Evolutionary conservation across 805 yeast genomes (phyloP), one percentile per base, ranked within the genome.

Genomic region (Maudiozyma bulderi): DNA sequence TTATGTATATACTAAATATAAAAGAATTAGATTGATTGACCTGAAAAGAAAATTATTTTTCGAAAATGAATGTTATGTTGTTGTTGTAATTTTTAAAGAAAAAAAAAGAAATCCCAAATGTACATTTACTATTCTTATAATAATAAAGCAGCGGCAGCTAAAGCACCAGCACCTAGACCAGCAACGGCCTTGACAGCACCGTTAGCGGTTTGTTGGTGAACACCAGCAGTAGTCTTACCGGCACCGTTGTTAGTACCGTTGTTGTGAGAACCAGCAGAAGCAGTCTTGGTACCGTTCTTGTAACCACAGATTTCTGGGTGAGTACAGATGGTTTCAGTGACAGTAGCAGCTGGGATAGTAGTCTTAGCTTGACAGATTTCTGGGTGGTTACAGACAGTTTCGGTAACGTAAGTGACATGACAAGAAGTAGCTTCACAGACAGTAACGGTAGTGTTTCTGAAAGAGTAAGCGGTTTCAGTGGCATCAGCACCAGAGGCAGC

Each of bases 391-490:
- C 44, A 42, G 37, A 42, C 37, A 20, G 44, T 42, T 32, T 42
- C 44, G n/a, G 44, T 42, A 11, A 31, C 37, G 44, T 30, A 31
- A 20, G 37, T 42, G 13, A 42, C 44, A 37, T 42, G 37, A 32
- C 44, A 42, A 32, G 37, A 30, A 11, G 44, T 15, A 15, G 44
- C 35, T 32, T 42, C 44, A 32, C 44, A 42, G 44, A 42, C 37
- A 32, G 44, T 42, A 32, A 42, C 44, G n/a, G 44, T 42, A 15
- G 44, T 42, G 44, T 42, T 42, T 14, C 29, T n/a, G 44, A 31
- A 42, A 15, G 44, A 42, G 44, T 42, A 72, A 32, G 71, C 58
- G 41, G 66, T 60, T 43, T 72, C 67, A 48, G 66, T 59, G 46
- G 67, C 73, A 35, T 53, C 45, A 30, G 35, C 14, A 7, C 41